phyloP scores from a whole-genome alignment of 371 early-diverging fungal genomes.

The Mortierella sp. region DNA sequence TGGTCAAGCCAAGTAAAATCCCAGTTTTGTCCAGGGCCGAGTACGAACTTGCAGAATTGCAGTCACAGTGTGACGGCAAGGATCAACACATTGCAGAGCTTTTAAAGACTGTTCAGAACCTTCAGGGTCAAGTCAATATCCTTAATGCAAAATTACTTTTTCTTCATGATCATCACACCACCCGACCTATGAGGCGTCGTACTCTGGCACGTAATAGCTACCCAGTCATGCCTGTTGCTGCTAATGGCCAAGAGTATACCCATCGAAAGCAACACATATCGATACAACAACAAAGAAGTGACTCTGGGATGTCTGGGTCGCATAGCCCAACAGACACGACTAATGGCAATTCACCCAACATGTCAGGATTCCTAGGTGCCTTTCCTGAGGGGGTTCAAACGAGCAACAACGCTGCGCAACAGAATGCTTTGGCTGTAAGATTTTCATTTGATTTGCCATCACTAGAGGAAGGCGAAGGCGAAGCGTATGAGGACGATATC shows the following conservation, averaged over 20 bases:
- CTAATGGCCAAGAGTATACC: not conserved
- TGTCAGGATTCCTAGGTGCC: not conserved
- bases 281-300: not conserved
- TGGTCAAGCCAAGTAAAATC: constrained; percentile 30
- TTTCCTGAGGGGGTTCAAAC: constrained; percentile 21
- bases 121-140: constrained; percentile 44
- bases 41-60: constrained; percentile 43
- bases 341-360: not conserved
- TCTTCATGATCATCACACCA: constrained; percentile 53
- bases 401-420: not conserved
- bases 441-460: not conserved
- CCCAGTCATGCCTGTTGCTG: constrained; percentile 6
- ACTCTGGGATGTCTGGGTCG: not conserved
- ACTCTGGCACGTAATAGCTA: constrained; percentile 25
- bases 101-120: constrained; percentile 35
- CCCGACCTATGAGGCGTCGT: constrained; percentile 49
- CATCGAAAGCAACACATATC: constrained; percentile 9
- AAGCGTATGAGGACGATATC: constrained; percentile 17
- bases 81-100: constrained; percentile 42
- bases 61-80: constrained; percentile 42
- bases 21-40: constrained; percentile 33
- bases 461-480: not conserved
- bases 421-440: not conserved
- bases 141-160: constrained; percentile 50
- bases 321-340: not conserved